Evolutionary conservation across 768 basidiomycete genomes (phyloP).

Genomic region (Chalciporus chontae): DNA sequence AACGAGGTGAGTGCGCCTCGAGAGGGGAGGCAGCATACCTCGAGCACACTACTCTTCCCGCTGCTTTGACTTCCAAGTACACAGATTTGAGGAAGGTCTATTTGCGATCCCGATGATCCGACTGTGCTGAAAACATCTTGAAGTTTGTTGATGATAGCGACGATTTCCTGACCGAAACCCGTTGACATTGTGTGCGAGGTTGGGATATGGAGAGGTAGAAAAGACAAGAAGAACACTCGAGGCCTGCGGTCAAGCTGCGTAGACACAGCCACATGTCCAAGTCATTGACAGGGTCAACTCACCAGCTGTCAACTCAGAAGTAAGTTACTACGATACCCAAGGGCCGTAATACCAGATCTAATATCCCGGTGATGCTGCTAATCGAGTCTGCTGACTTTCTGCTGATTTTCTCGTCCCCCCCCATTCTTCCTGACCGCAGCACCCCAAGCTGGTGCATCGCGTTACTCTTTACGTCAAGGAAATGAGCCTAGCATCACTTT

Average conservation of each 20-base stretch:
- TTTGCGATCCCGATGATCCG: constrained; percentile 69
- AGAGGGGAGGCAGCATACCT: constrained; percentile 46
- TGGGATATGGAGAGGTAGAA: constrained; percentile 10
- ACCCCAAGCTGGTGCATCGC: neutral
- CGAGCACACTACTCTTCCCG: constrained; percentile 89
- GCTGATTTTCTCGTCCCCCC: no score
- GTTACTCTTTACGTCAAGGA: constrained; percentile 11
- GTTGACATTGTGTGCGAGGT: constrained; percentile 40
- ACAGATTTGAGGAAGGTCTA: constrained; percentile 91
- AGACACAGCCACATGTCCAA: constrained; percentile 30
- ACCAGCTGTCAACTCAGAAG: no score
- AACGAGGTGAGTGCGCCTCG: neutral
- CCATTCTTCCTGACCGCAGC: neutral
- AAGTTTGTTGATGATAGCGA: constrained; percentile 79
- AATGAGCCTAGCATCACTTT: neutral
- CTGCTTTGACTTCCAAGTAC: constrained; percentile 90
- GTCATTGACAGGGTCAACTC: no score
- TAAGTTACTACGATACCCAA: no score
- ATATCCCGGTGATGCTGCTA: no score
- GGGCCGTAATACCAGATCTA: no score
- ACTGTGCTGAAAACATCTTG: constrained; percentile 89
- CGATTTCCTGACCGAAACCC: constrained; percentile 78
- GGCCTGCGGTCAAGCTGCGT: constrained; percentile 8
- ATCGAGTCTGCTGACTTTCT: no score
- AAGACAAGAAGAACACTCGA: constrained; percentile 12